These are phyloP conservation scores for Theileria annulata DNA, from an alignment of 169 alveolate species.

Conservation along the genomic window DNA sequence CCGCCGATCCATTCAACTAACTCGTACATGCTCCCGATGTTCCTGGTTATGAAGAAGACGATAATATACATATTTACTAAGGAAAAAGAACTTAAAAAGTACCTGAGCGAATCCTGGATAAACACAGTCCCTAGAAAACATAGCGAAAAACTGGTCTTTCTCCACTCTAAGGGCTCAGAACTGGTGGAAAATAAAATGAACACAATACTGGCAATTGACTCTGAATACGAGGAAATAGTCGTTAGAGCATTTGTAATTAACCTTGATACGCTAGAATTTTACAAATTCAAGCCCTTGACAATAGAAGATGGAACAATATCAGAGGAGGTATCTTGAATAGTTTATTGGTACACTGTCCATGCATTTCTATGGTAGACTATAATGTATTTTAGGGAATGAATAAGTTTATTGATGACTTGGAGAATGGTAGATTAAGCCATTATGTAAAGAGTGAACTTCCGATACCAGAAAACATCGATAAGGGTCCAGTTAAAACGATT, in stretches of 20 bases:
- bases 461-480: constrained; percentile 49
- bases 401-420: constrained; percentile 44
- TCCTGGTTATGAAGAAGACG: constrained; percentile 43
- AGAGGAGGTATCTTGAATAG: constrained; percentile 14
- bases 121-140: constrained; percentile 39
- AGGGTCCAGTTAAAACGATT: constrained; percentile 54
- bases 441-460: constrained; percentile 52
- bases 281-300: constrained; percentile 46
- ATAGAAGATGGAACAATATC: constrained; percentile 25
- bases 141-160: constrained; percentile 46
- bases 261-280: constrained; percentile 44
- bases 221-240: constrained; percentile 58
- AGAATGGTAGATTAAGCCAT: constrained; percentile 37
- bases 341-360: not conserved
- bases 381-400: constrained; percentile 21
- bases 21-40: constrained; percentile 53
- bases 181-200: constrained; percentile 47
- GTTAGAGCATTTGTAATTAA: constrained; percentile 61
- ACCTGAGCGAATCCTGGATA: constrained; percentile 34
- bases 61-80: constrained; percentile 58
- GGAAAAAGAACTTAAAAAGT: constrained; percentile 24
- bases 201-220: constrained; percentile 43
- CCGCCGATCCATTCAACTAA: constrained; percentile 58
- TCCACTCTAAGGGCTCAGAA: constrained; percentile 66
- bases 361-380: too few relatives aligned